Percentiles rank a stretch among this genome's conserved stretches.
Conservation (phyloP, 2,329 filamentous ascomycete species). For the Monosporascus sp. region DNA sequence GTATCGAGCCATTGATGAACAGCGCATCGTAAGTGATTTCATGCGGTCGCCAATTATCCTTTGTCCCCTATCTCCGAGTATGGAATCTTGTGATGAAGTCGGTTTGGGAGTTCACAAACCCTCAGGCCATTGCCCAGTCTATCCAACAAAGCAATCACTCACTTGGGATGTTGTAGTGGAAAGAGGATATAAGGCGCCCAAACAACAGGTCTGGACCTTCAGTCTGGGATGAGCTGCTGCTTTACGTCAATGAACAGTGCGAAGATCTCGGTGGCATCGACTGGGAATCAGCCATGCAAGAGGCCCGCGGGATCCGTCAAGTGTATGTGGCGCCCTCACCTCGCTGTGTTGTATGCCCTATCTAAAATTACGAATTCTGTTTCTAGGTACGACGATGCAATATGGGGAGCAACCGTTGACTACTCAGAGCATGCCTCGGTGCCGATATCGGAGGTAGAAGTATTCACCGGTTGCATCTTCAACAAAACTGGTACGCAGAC, state of each 20-base stretch:
- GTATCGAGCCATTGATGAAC: conserved; percentile 69
- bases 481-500: conserved; percentile 46
- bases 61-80: too few relatives aligned
- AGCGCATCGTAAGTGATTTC: conserved; percentile 39
- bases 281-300: conserved; percentile 29
- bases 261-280: conserved; percentile 23
- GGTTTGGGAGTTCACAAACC: too few relatives aligned
- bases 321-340: conserved; percentile 32
- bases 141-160: too few relatives aligned
- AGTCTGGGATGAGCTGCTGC: conserved; percentile 40
- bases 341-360: background rate
- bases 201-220: conserved; percentile 23
- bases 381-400: conserved; percentile 40
- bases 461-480: conserved; percentile 51
- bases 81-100: too few relatives aligned
- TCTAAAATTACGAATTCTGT: background rate
- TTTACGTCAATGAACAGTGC: conserved; percentile 23
- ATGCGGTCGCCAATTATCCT: too few relatives aligned
- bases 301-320: conserved; percentile 40
- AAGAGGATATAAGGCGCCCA: conserved; percentile 37
- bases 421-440: conserved; percentile 41
- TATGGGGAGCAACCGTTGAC: conserved; percentile 36
- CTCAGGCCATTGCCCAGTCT: too few relatives aligned
- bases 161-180: conserved; percentile 31
- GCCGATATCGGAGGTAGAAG: conserved; percentile 45